Evolutionary conservation across 164 flowering plant genomes (phyloP), one percentile per base, ranked within the genome.

Genomic region (Vitis rupestris): DNA sequence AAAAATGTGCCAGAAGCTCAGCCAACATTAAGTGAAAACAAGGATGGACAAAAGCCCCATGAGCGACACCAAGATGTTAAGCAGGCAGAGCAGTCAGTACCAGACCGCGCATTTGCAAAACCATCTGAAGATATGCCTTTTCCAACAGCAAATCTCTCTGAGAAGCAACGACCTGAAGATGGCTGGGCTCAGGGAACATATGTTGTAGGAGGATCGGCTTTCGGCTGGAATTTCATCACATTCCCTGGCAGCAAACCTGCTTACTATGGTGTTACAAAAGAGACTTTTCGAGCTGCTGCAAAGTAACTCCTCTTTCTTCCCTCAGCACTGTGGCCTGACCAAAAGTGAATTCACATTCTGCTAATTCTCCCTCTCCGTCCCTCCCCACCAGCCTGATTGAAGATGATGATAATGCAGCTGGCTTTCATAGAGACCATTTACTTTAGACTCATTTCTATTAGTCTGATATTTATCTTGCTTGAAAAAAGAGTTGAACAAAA

Each of bases 151-250:
- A 61, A 57, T 60, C 57, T 15, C 62, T 65, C 77, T 10, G 82
- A 77, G 57, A 77, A 74, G 58, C 75, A 50, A 59, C 57, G 17
- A 61, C 14, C 63, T 58, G 79, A 73, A 59, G 85, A 65, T 56
- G 59, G 68, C n/a, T 54, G 23, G 47, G 16, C 31, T 44, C 73
- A 58, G 1, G 86, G 88, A 14, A 48, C 85, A 0, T 79, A 78
- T 54, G 66, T 88, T 54, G 82, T 93, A 69, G 98, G 98, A 59
- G 94, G 94, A 15, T 93, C 98, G 2, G 88, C 93, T 44, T 82
- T 87, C 67, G 97, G 97, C 19, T 88, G 95, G 98, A 93, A 93
- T 72, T 93, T 91, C 67, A 70, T 83, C 53, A 83, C 85, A 62
- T 88, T 51, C 61, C 72, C 77, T 7, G 81, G 90, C 50, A 68